Percentiles rank a stretch among this genome's conserved stretches.
phyloP scores from a whole-genome alignment of 163 green algal genomes.

The Chlorella variabilis region DNA sequence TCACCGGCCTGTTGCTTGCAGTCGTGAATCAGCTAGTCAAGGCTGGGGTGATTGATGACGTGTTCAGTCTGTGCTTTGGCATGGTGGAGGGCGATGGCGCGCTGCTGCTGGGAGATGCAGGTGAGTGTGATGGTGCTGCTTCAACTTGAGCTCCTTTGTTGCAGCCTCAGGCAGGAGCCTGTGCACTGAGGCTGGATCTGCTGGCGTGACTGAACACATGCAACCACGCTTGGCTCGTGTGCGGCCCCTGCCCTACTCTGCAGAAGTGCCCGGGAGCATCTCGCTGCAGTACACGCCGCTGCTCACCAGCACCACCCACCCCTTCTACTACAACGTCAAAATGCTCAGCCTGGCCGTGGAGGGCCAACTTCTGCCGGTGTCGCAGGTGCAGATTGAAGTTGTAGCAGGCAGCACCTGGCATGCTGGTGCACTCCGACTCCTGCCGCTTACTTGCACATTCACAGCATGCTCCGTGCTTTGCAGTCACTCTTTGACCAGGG shows the following conservation, averaged over 20 bases:
- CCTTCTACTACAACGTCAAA: slow-evolving; percentile 86
- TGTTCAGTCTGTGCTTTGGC: slow-evolving; percentile 94
- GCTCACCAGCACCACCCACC: slow-evolving; percentile 43
- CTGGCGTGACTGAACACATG: neutral
- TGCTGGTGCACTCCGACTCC: neutral
- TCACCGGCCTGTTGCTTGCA: too few relatives aligned
- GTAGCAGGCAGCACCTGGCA: neutral
- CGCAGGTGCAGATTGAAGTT: too few relatives aligned
- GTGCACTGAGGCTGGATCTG: neutral
- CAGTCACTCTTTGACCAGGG: slow-evolving; percentile 72
- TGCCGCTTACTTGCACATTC: neutral
- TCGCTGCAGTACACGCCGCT: slow-evolving; percentile 72
- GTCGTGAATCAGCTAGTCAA: slow-evolving; percentile 75
- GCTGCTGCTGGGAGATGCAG: slow-evolving; percentile 80
- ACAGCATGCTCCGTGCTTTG: neutral
- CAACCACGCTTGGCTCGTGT: slow-evolving; percentile 31
- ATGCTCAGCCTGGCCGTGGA: slow-evolving; percentile 72
- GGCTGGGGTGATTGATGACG: slow-evolving; percentile 70
- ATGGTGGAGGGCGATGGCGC: slow-evolving; percentile 76
- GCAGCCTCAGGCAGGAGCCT: neutral
- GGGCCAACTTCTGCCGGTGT: slow-evolving; percentile 41
- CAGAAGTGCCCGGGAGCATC: neutral
- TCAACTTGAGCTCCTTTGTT: too few relatives aligned
- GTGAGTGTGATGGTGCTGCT: too few relatives aligned
- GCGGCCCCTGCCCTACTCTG: neutral